Base-by-base conservation (phyloP, 768 basidiomycete genomes). In the Tricholoma sp. region DNA sequence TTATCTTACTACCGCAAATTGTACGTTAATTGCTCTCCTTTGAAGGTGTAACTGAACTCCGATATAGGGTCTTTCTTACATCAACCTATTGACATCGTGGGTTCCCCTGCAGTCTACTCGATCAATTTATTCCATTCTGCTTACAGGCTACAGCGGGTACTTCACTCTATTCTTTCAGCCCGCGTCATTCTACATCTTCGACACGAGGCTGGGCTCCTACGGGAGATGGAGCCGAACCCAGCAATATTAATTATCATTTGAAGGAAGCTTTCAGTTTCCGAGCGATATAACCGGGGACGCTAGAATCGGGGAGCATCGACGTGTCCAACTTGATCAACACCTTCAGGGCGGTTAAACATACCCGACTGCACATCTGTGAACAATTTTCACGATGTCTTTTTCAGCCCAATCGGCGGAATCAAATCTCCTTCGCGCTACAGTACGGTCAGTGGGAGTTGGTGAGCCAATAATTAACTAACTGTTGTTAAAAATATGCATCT, bases 111-210 rank as follows among this genome's bases (percentile, higher is more conserved):
- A 6, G 18, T 34, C 0, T 4, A 16, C 8, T 21, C 18, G 24
- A 41, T 14, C 22, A 2, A 6, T 45, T 9, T 45, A 12, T 31
- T 1, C 5, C 14, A n/a, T 24, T 45, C 27, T 14, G 7, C 41
- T 29, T n/a, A 6, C 24, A 29, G 27, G 53, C 31, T 31, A 5
- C 22, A 45, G 41, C 39, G 53, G 22, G 24, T 45, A 29, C 16
- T 45, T 21, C 41, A 54, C 32, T 45, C 53, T 8, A 45, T 54
- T 32, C 41, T 54, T 5, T 45, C 53, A 4, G 39, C 53, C 8
- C 53, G 41, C 27, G 32, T 54, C n/a, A 10, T 54, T n/a, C 41
- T 54, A 12, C 53, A 54, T 45, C 22, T 45, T 43, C 41, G 53
- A 3, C 41, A 54, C 12, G 41, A 54, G 22, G 22, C 41, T 29